phyloP scores from a whole-genome alignment of 23 red algal species.

The Gracilaria vermiculophylla region DNA sequence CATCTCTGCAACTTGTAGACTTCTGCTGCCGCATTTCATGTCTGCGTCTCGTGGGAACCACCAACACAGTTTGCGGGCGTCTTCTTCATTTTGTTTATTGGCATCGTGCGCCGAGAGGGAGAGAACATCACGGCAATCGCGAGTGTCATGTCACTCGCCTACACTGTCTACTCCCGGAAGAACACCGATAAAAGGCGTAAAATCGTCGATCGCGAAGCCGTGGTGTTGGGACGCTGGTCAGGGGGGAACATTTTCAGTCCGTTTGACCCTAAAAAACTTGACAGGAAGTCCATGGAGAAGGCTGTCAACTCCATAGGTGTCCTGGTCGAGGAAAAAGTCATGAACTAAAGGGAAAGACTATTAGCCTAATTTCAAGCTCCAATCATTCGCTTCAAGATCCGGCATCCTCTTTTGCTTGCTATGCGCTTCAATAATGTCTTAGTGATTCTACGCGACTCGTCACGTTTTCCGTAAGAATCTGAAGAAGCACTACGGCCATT shows the following conservation, averaged over 20 bases:
- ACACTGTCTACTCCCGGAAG: conserved; percentile 86
- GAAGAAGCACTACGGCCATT: conserved; percentile 57
- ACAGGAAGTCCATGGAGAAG: conserved; percentile 78
- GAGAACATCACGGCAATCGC: conserved; percentile 48
- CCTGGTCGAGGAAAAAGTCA: conserved; percentile 74
- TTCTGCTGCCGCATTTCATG: conserved; percentile 76
- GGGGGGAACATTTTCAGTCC: conserved; percentile 62
- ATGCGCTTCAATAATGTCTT: conserved; percentile 85
- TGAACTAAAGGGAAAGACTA: conserved; percentile 77
- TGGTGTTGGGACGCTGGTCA: conserved; percentile 61
- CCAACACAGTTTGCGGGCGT: conserved; percentile 69
- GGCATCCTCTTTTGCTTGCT: conserved; percentile 85
- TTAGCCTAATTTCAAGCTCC: conserved; percentile 92
- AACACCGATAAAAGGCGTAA: conserved; percentile 89
- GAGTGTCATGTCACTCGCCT: conserved; percentile 74
- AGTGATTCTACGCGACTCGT: conserved; percentile 51
- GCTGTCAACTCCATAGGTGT: conserved; percentile 63
- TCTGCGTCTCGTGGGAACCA: conserved; percentile 75
- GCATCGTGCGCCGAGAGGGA: conserved; percentile 59
- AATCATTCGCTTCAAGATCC: conserved; percentile 87
- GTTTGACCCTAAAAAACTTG: conserved; percentile 79
- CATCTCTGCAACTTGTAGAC: conserved; percentile 54
- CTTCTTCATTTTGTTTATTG: conserved; percentile 76
- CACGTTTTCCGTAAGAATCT: conserved; percentile 66
- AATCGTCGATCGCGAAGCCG: conserved; percentile 58